Conservation (phyloP, 2,329 filamentous ascomycete species). For the Tolypocladium album region DNA sequence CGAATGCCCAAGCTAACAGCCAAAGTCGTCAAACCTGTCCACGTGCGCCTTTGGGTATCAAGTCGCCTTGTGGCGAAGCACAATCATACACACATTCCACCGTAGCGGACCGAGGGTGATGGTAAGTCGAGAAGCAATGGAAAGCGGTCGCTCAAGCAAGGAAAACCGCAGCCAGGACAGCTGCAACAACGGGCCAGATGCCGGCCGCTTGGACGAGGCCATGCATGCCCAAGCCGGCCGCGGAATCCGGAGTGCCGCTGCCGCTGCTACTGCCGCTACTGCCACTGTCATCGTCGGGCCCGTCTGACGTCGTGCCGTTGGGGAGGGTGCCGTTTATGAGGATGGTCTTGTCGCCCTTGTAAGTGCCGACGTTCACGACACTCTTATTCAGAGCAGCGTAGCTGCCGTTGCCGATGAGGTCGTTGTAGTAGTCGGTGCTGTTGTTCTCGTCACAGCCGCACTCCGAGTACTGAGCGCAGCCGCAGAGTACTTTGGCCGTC, state of each 20-base stretch:
- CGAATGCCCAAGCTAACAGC: neutral
- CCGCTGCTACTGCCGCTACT: neutral
- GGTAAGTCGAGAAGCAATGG: neutral
- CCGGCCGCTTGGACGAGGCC: slow-evolving; percentile 28
- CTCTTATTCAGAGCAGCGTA: slow-evolving; percentile 48
- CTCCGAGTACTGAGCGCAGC: slow-evolving; percentile 37
- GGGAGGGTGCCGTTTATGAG: slow-evolving; percentile 67
- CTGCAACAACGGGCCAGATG: slow-evolving; percentile 38
- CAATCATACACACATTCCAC: neutral
- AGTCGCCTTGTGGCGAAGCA: neutral
- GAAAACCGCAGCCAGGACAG: slow-evolving; percentile 33
- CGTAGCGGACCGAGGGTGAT: neutral
- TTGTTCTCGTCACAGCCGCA: slow-evolving; percentile 64
- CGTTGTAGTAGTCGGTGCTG: slow-evolving; percentile 45
- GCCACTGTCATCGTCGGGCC: slow-evolving; percentile 15
- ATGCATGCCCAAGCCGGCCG: slow-evolving; percentile 19
- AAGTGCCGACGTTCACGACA: slow-evolving; percentile 45
- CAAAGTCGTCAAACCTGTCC: neutral
- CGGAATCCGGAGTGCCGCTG: slow-evolving; percentile 8
- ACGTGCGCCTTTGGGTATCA: slow-evolving; percentile 1
- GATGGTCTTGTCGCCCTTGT: slow-evolving; percentile 37
- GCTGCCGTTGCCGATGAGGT: slow-evolving; percentile 55
- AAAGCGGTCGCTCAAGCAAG: slow-evolving; percentile 19
- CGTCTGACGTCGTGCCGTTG: slow-evolving; percentile 47
- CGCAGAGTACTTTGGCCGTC: slow-evolving; percentile 23